Evolutionary conservation across 73 alveolate genomes (phyloP).

Genomic region (Paramecium biaurelia): DNA sequence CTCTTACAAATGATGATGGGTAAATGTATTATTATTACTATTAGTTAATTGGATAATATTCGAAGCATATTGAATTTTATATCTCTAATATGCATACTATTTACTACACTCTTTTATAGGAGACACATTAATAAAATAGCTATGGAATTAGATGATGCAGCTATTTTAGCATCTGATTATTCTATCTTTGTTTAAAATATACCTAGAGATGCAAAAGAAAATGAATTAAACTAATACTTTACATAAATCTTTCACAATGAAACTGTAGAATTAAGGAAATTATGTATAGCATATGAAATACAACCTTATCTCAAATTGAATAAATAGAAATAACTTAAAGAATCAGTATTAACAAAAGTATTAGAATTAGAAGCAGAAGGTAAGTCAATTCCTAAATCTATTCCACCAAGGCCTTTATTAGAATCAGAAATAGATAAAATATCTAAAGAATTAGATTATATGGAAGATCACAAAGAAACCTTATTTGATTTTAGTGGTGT

Average conservation of each 20-base stretch:
- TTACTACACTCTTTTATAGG: not conserved
- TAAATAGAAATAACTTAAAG: not conserved
- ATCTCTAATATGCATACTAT: not conserved
- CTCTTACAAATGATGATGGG: not conserved
- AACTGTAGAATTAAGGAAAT: not conserved
- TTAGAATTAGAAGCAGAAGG: slow-evolving; percentile 17
- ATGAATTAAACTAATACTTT: not conserved
- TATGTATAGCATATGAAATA: slow-evolving; percentile 17
- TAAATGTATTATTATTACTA: not conserved
- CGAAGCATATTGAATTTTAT: not conserved
- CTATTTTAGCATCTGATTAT: slow-evolving; percentile 4
- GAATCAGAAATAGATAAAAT: not conserved
- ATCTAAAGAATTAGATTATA: not conserved
- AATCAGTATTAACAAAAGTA: not conserved
- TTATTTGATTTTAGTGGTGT: slow-evolving; percentile 17
- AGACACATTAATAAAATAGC: slow-evolving; percentile 8
- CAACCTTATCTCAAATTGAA: not conserved
- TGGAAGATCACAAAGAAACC: not conserved
- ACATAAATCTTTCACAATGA: not conserved
- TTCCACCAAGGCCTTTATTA: not conserved
- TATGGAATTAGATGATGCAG: slow-evolving; percentile 31
- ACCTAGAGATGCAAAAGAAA: slow-evolving; percentile 22
- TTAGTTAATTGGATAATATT: not conserved
- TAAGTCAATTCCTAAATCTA: not conserved
- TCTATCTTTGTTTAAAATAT: slow-evolving; percentile 4